Percentiles rank a stretch among this genome's conserved stretches.
Conservation (phyloP, 495 filamentous ascomycete genomes). For the Monascus purpureus region DNA sequence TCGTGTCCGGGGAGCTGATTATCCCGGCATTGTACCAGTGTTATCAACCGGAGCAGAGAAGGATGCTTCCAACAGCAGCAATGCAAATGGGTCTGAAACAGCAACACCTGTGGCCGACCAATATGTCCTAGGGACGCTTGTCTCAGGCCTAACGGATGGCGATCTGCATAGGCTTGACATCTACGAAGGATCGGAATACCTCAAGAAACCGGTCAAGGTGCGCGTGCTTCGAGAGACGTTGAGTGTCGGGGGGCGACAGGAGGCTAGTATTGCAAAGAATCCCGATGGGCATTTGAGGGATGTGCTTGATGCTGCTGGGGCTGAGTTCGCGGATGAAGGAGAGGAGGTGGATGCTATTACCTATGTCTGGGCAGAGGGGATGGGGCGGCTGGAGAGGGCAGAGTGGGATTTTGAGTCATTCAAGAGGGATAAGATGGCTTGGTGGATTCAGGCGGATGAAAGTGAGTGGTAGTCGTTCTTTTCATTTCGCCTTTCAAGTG, state of each 20-base stretch:
- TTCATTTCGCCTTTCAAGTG: neutral
- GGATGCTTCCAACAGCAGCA: slow-evolving; percentile 6
- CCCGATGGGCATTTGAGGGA: slow-evolving; percentile 11
- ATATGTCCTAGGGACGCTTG: slow-evolving; percentile 65
- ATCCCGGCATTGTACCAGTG: slow-evolving; percentile 66
- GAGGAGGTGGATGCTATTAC: slow-evolving; percentile 52
- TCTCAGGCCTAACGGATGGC: slow-evolving; percentile 61
- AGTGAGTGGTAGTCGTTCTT: slow-evolving; percentile 17
- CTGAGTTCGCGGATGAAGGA: slow-evolving; percentile 16
- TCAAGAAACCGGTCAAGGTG: slow-evolving; percentile 45
- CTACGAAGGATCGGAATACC: slow-evolving; percentile 74
- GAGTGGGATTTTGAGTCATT: slow-evolving; percentile 83
- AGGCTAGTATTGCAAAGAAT: slow-evolving; percentile 1
- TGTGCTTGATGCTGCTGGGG: slow-evolving; percentile 18
- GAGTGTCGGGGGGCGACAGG: slow-evolving; percentile 7
- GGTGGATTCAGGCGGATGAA: slow-evolving; percentile 31
- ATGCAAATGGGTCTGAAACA: slow-evolving; percentile 10
- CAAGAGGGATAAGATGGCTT: slow-evolving; percentile 49
- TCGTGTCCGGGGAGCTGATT: slow-evolving; percentile 54
- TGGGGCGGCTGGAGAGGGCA: slow-evolving; percentile 38
- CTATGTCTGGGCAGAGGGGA: slow-evolving; percentile 56
- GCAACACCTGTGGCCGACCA: slow-evolving; percentile 4
- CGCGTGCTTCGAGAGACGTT: slow-evolving; percentile 33
- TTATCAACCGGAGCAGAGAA: neutral
- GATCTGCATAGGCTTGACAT: slow-evolving; percentile 65